Base-by-base conservation (phyloP, 148 eudicot species). In the Pouteria glomerata region DNA sequence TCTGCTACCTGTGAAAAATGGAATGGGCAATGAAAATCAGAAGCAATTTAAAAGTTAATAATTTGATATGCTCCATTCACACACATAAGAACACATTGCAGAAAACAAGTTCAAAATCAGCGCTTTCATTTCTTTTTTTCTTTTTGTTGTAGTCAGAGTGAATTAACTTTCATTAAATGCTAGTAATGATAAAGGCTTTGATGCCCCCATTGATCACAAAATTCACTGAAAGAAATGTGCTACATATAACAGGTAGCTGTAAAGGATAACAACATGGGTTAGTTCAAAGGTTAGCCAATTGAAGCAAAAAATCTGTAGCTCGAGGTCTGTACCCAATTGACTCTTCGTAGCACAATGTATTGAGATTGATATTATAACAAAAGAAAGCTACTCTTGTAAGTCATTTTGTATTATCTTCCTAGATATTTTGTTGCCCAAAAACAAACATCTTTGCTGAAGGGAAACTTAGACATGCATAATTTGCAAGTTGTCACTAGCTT, bases 1-100 rank as follows among this genome's bases (percentile, higher is more conserved):
- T 86, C 91, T 71, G 78, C 86, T 29, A 93, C 81, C 98, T 93
- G 67, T 1, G 18, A 44, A 52, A 60, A 37, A 65, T 16, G 65
- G 29, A 77, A 48, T 11, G n/a, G 50, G 23, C 35, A 61, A 29
- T 12, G 15, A 37, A 39, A 27, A n/a, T 47, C 24, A 16, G 33
- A 29, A 66, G 37, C 39, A 30, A 30, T 18, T 41, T 13, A 18
- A 30, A 18, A 27, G 39, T n/a, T 26, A 26, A n/a, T 29, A 23
- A 42, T 39, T 63, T 39, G 47, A 39, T 63, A 23, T n/a, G n/a
- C n/a, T n/a, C n/a, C n/a, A n/a, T n/a, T n/a, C n/a, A n/a, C 19
- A 16, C 67, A 34, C 42, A 37, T 63, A 34, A 30, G 29, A 8
- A 27, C n/a, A 59, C n/a, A 14, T 26, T 2, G 15, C 44, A 39